Conservation (phyloP, 345 rosid genomes). For the Rhizophora apiculata region DNA sequence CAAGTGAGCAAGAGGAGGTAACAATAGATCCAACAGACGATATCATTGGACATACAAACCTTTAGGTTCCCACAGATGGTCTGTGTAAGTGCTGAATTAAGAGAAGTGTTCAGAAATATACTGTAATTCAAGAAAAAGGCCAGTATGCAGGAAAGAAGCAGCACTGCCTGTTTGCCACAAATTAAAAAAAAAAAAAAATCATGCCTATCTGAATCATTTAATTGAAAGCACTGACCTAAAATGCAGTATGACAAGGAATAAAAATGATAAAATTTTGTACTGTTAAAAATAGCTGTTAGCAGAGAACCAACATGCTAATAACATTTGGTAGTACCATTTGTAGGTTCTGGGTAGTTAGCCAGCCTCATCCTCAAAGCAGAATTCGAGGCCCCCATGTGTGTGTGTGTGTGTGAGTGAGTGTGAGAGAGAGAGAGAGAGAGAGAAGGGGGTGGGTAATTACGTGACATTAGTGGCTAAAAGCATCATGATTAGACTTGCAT, state of each 20-base stretch:
- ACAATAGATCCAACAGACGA: too few relatives aligned
- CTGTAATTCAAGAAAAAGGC: slow-evolving; percentile 97
- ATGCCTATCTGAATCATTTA: not conserved
- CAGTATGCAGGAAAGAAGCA: slow-evolving; percentile 69
- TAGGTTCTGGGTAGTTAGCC: not conserved
- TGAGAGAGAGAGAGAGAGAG: not conserved
- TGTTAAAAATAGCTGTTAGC: not conserved
- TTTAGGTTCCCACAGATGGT: slow-evolving; percentile 96
- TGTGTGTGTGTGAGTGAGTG: not conserved
- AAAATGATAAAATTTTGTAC: not conserved
- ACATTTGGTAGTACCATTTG: not conserved
- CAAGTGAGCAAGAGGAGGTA: not conserved
- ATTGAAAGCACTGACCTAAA: not conserved
- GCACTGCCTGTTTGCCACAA: slow-evolving; percentile 52
- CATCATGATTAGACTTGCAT: not conserved
- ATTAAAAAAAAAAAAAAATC: not conserved
- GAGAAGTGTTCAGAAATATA: slow-evolving; percentile 92
- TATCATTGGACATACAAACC: slow-evolving; percentile 40
- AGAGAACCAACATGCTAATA: not conserved
- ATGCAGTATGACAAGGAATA: not conserved
- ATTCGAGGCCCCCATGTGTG: too few relatives aligned
- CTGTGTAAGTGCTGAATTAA: slow-evolving; percentile 93
- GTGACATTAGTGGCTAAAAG: not conserved
- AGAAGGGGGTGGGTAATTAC: not conserved
- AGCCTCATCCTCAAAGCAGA: not conserved